Percentiles rank a stretch among this genome's conserved stretches.
Conservation (phyloP, 306 rosid species). For the Canavalia ensiformis region DNA sequence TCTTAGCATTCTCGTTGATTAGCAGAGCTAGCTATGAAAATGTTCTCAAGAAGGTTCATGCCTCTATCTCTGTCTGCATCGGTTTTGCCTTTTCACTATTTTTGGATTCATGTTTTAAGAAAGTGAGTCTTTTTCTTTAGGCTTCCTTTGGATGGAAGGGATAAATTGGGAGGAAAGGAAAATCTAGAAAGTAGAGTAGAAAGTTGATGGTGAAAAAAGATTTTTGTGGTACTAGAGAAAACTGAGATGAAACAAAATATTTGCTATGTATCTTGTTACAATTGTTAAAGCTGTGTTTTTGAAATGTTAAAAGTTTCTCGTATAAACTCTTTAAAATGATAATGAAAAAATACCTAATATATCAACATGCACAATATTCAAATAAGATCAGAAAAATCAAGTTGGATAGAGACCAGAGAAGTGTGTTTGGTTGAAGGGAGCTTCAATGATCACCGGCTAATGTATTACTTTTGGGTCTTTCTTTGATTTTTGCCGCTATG, state of each 20-base stretch:
- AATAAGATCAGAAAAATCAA: constrained; percentile 40
- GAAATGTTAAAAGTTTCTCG: constrained; percentile 1
- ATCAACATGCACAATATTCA: neutral
- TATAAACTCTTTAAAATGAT: neutral
- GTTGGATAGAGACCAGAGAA: neutral
- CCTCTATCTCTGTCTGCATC: neutral
- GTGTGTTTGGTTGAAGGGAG: constrained; percentile 21
- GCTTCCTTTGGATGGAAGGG: neutral
- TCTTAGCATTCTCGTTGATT: constrained; percentile 87
- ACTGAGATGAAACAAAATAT: neutral
- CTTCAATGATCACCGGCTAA: constrained; percentile 12
- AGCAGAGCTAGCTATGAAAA: constrained; percentile 97
- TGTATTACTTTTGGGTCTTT: constrained; percentile 17
- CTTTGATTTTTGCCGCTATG: neutral
- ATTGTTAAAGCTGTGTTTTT: neutral
- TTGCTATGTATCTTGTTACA: neutral
- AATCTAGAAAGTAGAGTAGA: constrained; percentile 3
- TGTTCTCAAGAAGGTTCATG: constrained; percentile 84
- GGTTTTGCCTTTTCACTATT: constrained; percentile 4
- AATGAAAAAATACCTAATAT: neutral
- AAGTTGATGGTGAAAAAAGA: constrained; percentile 16
- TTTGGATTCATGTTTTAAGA: constrained; percentile 45
- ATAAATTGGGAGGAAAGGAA: constrained; percentile 17
- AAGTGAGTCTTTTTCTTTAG: constrained; percentile 21
- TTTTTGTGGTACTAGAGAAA: neutral